These are phyloP conservation scores for Hymenoscyphus salicellus DNA, from an alignment of 2,329 filamentous ascomycete species.

Conservation along the genomic window DNA sequence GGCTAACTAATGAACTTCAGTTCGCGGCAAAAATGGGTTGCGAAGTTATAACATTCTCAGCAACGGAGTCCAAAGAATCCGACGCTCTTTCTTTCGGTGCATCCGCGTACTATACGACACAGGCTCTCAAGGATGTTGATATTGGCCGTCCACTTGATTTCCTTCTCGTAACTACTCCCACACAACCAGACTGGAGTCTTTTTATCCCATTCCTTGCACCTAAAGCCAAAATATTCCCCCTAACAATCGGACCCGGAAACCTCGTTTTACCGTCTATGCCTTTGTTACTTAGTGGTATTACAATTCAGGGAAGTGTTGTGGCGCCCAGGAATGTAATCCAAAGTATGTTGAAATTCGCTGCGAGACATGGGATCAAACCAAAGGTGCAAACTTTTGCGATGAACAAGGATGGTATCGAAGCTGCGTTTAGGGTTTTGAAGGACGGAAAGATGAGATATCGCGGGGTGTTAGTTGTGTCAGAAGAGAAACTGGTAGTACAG, in stretches of 20 bases:
- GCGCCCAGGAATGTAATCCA: slow-evolving; percentile 14
- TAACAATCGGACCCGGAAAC: not conserved
- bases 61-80: slow-evolving; percentile 53
- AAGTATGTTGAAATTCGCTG: slow-evolving; percentile 18
- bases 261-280: not conserved
- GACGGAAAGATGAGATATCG: slow-evolving; percentile 16
- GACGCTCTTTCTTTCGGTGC: slow-evolving; percentile 43
- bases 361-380: slow-evolving; percentile 15
- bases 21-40: not conserved
- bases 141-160: not conserved
- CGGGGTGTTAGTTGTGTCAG: slow-evolving; percentile 11
- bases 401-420: slow-evolving; percentile 9
- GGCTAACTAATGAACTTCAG: not conserved
- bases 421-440: slow-evolving; percentile 12
- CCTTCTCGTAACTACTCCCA: not conserved
- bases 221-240: not conserved
- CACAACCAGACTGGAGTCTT: not conserved
- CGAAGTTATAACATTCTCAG: slow-evolving; percentile 44
- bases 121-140: not conserved
- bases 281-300: slow-evolving; percentile 15
- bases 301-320: slow-evolving; percentile 12
- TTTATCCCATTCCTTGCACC: slow-evolving; percentile 43
- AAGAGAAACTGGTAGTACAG: not conserved
- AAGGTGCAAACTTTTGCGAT: slow-evolving; percentile 16
- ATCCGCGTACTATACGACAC: not conserved